Percentiles rank a stretch among this genome's conserved stretches.
phyloP scores from a whole-genome alignment of 2,329 filamentous ascomycete species.

The Phialophora verrucosa region DNA sequence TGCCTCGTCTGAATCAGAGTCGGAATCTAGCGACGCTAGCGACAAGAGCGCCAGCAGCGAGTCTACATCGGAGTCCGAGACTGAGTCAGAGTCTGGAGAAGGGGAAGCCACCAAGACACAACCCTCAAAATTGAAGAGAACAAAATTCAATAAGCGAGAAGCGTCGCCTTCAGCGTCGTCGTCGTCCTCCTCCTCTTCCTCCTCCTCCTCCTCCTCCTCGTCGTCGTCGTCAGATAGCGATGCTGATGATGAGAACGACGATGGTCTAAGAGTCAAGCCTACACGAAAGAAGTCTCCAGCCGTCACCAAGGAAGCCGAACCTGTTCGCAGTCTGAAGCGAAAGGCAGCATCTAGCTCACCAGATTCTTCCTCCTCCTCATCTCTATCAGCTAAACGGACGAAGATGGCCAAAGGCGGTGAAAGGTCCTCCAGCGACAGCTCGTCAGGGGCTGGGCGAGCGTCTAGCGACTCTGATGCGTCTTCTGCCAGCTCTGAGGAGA shows the following conservation, averaged over 20 bases:
- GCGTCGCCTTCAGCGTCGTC: constrained; percentile 39
- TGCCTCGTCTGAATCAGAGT: constrained; percentile 11
- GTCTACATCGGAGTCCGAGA: constrained; percentile 35
- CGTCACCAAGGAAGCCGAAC: constrained; percentile 55
- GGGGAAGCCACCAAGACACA: constrained; percentile 50
- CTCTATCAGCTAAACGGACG: constrained; percentile 31
- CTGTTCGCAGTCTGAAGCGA: constrained; percentile 57
- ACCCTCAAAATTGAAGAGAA: constrained; percentile 38
- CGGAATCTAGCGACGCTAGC: constrained; percentile 41
- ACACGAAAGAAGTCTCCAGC: constrained; percentile 42
- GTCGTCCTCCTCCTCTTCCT: constrained; percentile 45
- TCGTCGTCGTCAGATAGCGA: constrained; percentile 55
- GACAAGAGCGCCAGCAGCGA: constrained; percentile 40
- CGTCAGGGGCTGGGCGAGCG: constrained; percentile 39
- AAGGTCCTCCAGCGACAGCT: constrained; percentile 42
- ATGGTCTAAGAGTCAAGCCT: constrained; percentile 37
- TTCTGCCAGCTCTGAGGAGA: neutral
- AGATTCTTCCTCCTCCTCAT: constrained; percentile 48
- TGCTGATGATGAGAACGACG: constrained; percentile 57
- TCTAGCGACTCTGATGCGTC: constrained; percentile 26
- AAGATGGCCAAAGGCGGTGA: constrained; percentile 16
- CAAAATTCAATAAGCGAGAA: constrained; percentile 43
- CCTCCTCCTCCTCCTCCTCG: constrained; percentile 44
- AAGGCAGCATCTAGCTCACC: constrained; percentile 59
- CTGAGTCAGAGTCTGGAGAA: constrained; percentile 37